Evolutionary conservation across 139 green algal genomes (phyloP).

Genomic region (Gonium pectorale): DNA sequence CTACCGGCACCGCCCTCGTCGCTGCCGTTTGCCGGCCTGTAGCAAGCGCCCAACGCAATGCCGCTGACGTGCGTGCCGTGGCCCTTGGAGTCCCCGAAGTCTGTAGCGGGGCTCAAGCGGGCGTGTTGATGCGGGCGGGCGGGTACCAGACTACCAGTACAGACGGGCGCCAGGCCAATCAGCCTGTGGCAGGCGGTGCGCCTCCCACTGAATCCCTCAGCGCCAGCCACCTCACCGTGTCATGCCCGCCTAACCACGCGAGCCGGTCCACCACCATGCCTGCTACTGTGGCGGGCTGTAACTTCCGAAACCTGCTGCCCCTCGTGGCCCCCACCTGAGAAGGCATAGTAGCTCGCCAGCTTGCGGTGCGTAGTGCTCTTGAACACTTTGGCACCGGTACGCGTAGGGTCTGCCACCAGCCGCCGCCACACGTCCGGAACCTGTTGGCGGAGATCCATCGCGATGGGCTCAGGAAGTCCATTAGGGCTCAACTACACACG

Average conservation of each 20-base stretch:
- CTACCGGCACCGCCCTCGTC: neutral
- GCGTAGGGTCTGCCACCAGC: neutral
- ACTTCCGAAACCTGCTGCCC: no score
- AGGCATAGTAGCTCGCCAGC: slow-evolving; percentile 64
- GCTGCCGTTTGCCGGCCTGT: neutral
- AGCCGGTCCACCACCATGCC: no score
- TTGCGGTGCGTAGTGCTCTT: slow-evolving; percentile 80
- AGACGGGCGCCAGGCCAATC: no score
- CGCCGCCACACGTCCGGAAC: slow-evolving; percentile 6
- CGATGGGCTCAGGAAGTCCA: no score
- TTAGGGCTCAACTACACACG: no score
- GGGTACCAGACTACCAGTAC: no score
- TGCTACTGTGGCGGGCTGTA: no score
- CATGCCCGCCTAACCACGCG: no score
- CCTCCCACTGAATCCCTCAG: no score
- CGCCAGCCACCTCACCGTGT: no score
- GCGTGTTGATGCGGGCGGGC: neutral
- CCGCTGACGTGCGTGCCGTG: slow-evolving; percentile 92
- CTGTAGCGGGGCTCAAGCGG: neutral
- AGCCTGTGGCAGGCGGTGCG: no score
- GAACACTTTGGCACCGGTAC: slow-evolving; percentile 44
- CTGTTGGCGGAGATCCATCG: no score
- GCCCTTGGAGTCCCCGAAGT: slow-evolving; percentile 73
- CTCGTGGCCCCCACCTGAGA: neutral
- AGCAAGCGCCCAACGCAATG: slow-evolving; percentile 65